Evolutionary conservation across 129 eudicot species (phyloP).

Genomic region (Flaveria trinervia): DNA sequence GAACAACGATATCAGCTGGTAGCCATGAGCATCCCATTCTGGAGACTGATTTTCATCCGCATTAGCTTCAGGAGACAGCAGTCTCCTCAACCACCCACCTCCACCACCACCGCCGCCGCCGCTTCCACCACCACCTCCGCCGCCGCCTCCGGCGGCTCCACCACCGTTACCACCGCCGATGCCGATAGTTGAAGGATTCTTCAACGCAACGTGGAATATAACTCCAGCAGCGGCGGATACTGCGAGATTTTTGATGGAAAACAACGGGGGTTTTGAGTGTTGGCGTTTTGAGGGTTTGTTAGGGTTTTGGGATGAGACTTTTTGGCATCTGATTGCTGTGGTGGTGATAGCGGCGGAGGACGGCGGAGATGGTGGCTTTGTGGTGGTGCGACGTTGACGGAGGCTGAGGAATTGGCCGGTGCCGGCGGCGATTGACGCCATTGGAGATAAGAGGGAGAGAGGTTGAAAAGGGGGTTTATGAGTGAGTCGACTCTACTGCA

Average conservation of each 20-base stretch:
- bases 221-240: conserved; percentile 42
- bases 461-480: conserved; percentile 31
- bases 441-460: conserved; percentile 42
- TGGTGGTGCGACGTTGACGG: conserved; percentile 26
- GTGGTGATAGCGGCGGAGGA: conserved; percentile 20
- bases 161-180: conserved; percentile 41
- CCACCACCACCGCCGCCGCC: conserved; percentile 57
- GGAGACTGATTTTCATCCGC: conserved; percentile 67
- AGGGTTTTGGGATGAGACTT: conserved; percentile 40
- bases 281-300: conserved; percentile 28
- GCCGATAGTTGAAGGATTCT: conserved; percentile 16
- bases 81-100: conserved; percentile 57
- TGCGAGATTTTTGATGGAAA: conserved; percentile 32
- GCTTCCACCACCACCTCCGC: conserved; percentile 41
- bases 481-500: conserved; percentile 16
- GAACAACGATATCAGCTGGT: conserved; percentile 62
- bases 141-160: conserved; percentile 43
- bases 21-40: conserved; percentile 73
- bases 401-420: conserved; percentile 34
- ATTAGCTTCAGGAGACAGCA: conserved; percentile 45
- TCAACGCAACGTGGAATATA: conserved; percentile 33
- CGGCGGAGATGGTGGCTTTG: background rate
- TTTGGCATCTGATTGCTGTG: conserved; percentile 33
- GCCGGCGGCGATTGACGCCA: conserved; percentile 46
- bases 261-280: conserved; percentile 11